A percentile compares a stretch with the other conserved stretches of the same genome.
These are phyloP conservation scores for Dactylellina drechsleri DNA, from an alignment of 2,329 filamentous ascomycete species.

Conservation along the genomic window DNA sequence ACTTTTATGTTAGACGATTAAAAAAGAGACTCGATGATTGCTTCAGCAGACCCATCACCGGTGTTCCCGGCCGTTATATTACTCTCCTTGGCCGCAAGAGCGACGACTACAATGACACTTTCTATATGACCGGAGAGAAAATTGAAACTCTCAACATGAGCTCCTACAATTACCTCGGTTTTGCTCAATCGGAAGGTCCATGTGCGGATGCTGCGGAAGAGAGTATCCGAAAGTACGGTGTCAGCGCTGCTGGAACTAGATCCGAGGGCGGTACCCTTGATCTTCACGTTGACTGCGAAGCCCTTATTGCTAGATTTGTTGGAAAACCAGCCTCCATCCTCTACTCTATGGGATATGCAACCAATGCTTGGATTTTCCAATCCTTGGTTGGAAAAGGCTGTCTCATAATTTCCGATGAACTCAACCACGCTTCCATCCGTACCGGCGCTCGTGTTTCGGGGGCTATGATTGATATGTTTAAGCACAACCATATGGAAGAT, in stretches of 20 bases:
- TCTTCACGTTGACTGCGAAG: slow-evolving; percentile 87
- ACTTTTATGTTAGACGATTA: slow-evolving; percentile 91
- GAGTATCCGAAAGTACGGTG: slow-evolving; percentile 82
- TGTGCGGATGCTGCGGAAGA: slow-evolving; percentile 94
- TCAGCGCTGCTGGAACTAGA: slow-evolving; percentile 82
- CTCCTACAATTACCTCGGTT: slow-evolving; percentile 99
- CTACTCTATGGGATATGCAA: slow-evolving; percentile 99
- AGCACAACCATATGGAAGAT: slow-evolving; percentile 93
- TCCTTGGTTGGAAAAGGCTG: slow-evolving; percentile 92
- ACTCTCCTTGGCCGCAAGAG: slow-evolving; percentile 91
- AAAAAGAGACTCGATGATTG: slow-evolving; percentile 97
- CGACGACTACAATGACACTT: slow-evolving; percentile 89
- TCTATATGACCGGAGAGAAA: slow-evolving; percentile 85
- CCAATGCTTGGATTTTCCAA: slow-evolving; percentile 91
- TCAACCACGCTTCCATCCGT: slow-evolving; percentile 97
- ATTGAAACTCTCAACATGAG: slow-evolving; percentile 98
- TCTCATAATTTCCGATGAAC: slow-evolving; percentile 92
- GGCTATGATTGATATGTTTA: slow-evolving; percentile 94
- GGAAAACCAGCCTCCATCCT: slow-evolving; percentile 95
- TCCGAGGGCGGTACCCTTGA: slow-evolving; percentile 87
- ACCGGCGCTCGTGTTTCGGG: slow-evolving; percentile 93
- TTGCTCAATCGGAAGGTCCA: slow-evolving; percentile 95
- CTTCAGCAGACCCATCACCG: slow-evolving; percentile 90
- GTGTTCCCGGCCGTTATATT: slow-evolving; percentile 92
- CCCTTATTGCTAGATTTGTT: slow-evolving; percentile 86